Base-by-base conservation (phyloP, 2,329 filamentous ascomycete genomes). In the Neocucurbitaria cava region DNA sequence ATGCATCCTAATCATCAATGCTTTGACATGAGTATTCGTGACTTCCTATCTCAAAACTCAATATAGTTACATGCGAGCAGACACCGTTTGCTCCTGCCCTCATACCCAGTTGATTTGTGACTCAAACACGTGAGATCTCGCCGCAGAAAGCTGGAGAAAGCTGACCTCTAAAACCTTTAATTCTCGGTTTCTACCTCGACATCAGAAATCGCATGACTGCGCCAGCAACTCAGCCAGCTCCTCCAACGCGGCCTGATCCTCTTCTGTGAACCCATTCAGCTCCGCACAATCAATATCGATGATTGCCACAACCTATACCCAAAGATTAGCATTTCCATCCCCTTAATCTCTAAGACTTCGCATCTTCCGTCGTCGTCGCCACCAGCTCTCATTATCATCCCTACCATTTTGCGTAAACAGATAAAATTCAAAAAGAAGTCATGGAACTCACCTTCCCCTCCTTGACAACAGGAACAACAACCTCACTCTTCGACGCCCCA, bases 261-360 rank as follows among this genome's bases (percentile, higher is more conserved):
- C 82, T 54, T 85, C 81, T 61, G 91, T 86, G 62, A 93, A 93
- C 0, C 90, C 89, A 13, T 83, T 76, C 47, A 83, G 62, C 31
- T 83, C 85, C 1, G 87, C 85, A 69, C 91, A 94, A 73, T 95
- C 91, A 21, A 94, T 81, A 68, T 95, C 91, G 55, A 95, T 91
- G 59, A 94, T 90, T 2, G 87, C 90, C 20, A 90, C 87, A 5
- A 89, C 77, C 78, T 84, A 11, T 10, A 8, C 15, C n/a, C 13
- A 36, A 17, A 4, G 8, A 18, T 64, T 28, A 66, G 58, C n/a
- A 51, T 68, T 69, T 17, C 10, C 13, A 11, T 31, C 28, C 24
- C 24, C 24, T 26, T 26, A 26, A 26, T 26, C n/a, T 11, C 11
- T n/a, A 4, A 35, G 13, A 17, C 31, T 35, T n/a, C 15, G 31